Evolutionary conservation across 164 flowering plant genomes (phyloP).

Genomic region (Piper betle): DNA sequence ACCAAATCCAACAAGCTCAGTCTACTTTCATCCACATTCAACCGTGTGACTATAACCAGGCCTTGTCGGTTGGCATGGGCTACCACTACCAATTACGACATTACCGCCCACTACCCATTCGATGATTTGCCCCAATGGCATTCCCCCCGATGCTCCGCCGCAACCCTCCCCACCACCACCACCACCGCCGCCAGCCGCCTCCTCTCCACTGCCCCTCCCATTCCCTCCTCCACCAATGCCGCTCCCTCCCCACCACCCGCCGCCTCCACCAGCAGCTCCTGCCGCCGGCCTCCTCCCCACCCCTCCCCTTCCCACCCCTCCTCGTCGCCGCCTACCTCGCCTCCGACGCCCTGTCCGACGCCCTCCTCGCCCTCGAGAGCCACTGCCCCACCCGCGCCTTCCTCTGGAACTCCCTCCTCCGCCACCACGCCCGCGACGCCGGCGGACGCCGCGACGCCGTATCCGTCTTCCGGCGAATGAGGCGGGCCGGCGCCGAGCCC

Average conservation of each 20-base stretch:
- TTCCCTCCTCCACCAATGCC: slow-evolving; percentile 15
- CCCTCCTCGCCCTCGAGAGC: slow-evolving; percentile 14
- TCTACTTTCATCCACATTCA: too few relatives aligned
- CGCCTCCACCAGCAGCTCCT: slow-evolving; percentile 26
- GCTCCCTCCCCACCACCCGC: slow-evolving; percentile 14
- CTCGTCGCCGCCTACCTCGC: slow-evolving; percentile 19
- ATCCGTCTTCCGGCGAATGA: slow-evolving; percentile 22
- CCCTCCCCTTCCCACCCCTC: neutral
- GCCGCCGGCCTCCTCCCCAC: slow-evolving; percentile 1
- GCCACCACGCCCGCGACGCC: slow-evolving; percentile 10
- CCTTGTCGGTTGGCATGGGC: too few relatives aligned
- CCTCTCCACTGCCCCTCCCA: neutral
- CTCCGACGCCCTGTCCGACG: slow-evolving; percentile 16
- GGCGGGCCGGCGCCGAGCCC: slow-evolving; percentile 22
- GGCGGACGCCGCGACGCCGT: slow-evolving; percentile 13
- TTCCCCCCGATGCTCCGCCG: neutral
- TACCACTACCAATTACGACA: too few relatives aligned
- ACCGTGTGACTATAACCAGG: too few relatives aligned
- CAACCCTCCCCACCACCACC: neutral
- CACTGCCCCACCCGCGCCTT: slow-evolving; percentile 18
- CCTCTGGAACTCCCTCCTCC: slow-evolving; percentile 42
- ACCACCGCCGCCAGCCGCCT: neutral
- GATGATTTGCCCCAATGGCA: slow-evolving; percentile 6
- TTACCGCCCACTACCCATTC: neutral
- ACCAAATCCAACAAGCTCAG: too few relatives aligned